Evolutionary conservation across 202 grass and related monocot species (phyloP), one percentile per base, ranked within the genome.

Genomic region (Eragrostis tef): DNA sequence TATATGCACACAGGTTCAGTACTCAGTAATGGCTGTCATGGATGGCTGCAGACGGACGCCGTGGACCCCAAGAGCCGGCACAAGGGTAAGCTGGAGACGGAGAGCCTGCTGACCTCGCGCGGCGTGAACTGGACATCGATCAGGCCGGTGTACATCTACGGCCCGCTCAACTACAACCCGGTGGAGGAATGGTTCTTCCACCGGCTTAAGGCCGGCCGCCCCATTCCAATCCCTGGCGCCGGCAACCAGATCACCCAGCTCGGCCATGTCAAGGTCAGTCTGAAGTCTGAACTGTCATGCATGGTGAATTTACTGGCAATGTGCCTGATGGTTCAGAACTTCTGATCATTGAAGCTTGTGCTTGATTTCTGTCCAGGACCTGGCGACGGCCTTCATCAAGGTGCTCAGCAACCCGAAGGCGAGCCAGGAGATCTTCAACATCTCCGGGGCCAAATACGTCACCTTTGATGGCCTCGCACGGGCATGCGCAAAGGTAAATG

Each of bases 101-200:
- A 98, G 92, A 95, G 85, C 80, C 75, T 93, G 54, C 67, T 98
- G 65, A 81, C 85, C 16, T 83, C 90, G 1, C 75, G 87, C 21
- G 92, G 85, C 70, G 88, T 98, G 34, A 98, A 98, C 80, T 95
- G 96, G 96, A 93, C 96, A 8, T 95, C 96, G 10, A 80, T 98
- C 78, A 72, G 96, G 77, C 90, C 96, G 0, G 96, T 98, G 56
- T 95, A 98, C 88, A 98, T 98, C 81, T 98, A 98, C 27, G 95
- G 96, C 39, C 96, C 96, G 12, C 81, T 98, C 77, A 98, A 95
- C 78, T 98, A 98, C 87, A 98, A 98, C 87, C 96, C 96, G 16
- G 96, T 98, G 1, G 96, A 98, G 81, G 96, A 98, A 57, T 98
- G 96, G 96, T 98, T 98, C 85, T 98, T 98, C 86, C 95, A 98